Evolutionary conservation across 1,139 yeast genomes (phyloP).

Genomic region (Diutina sp.): DNA sequence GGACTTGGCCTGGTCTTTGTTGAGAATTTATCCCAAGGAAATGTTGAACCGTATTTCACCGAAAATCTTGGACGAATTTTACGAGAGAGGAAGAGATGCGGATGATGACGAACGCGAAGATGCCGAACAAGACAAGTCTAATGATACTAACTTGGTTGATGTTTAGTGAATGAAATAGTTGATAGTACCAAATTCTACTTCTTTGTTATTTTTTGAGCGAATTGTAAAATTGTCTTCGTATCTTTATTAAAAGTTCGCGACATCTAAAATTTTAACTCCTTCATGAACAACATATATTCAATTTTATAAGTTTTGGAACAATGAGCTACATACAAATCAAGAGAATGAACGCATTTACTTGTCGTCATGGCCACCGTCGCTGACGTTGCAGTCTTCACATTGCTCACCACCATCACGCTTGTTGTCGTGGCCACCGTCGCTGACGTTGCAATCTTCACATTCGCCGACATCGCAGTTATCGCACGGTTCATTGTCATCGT

Average conservation of each 20-base stretch:
- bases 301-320: too few relatives aligned
- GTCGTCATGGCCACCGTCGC: background rate
- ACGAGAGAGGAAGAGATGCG: slow-evolving; percentile 68
- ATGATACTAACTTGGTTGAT: background rate
- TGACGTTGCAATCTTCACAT: too few relatives aligned
- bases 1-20: slow-evolving; percentile 95
- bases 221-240: too few relatives aligned
- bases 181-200: background rate
- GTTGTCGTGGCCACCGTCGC: too few relatives aligned
- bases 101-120: slow-evolving; percentile 43
- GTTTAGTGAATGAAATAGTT: background rate
- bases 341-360: background rate
- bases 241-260: too few relatives aligned
- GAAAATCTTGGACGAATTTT: slow-evolving; percentile 87
- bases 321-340: too few relatives aligned
- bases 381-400: background rate
- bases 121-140: slow-evolving; percentile 7
- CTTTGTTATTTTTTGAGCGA: background rate
- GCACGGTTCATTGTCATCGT: too few relatives aligned
- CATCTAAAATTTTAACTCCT: too few relatives aligned
- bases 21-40: slow-evolving; percentile 98
- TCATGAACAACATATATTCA: too few relatives aligned
- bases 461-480: background rate
- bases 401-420: background rate
- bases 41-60: slow-evolving; percentile 97